These are phyloP conservation scores for Trametes cingulata DNA, from an alignment of 768 basidiomycete species.

Conservation along the genomic window DNA sequence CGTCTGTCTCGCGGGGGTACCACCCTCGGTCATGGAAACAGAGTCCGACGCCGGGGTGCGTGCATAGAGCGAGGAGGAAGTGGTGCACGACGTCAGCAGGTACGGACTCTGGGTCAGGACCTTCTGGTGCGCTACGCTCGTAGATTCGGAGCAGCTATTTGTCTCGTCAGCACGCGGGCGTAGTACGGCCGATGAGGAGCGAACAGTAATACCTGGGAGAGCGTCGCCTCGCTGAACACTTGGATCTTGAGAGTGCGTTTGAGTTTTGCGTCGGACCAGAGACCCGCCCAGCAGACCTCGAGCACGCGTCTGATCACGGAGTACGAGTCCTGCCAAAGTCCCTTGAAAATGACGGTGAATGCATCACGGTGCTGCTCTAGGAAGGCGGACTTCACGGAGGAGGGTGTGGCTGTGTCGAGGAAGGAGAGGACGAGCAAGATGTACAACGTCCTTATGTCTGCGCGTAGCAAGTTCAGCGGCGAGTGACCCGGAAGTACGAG, in stretches of 20 bases:
- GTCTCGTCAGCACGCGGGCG: background rate
- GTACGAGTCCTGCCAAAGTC: conserved; percentile 66
- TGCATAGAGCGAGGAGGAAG: conserved; percentile 83
- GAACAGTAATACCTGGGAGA: conserved; percentile 54
- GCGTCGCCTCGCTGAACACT: conserved; percentile 65
- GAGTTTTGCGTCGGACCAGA: conserved; percentile 75
- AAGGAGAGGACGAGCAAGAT: conserved; percentile 75
- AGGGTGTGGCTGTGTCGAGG: conserved; percentile 47
- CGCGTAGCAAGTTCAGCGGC: background rate
- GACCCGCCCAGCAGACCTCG: conserved; percentile 72
- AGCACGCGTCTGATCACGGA: conserved; percentile 61
- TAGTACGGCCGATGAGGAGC: background rate
- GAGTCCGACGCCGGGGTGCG: conserved; percentile 77
- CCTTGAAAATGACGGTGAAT: conserved; percentile 73
- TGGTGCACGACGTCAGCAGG: conserved; percentile 84
- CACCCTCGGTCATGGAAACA: conserved; percentile 91
- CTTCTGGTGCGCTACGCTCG: conserved; percentile 54
- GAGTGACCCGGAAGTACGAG: background rate
- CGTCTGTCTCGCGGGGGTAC: conserved; percentile 73
- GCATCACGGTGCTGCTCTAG: conserved; percentile 69
- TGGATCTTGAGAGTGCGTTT: conserved; percentile 70
- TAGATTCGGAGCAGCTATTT: conserved; percentile 74
- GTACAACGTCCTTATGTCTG: conserved; percentile 82
- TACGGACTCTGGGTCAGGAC: conserved; percentile 49
- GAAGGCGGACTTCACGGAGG: conserved; percentile 61